Evolutionary conservation across 768 basidiomycete genomes (phyloP).

Genomic region (Suillus subaureus): DNA sequence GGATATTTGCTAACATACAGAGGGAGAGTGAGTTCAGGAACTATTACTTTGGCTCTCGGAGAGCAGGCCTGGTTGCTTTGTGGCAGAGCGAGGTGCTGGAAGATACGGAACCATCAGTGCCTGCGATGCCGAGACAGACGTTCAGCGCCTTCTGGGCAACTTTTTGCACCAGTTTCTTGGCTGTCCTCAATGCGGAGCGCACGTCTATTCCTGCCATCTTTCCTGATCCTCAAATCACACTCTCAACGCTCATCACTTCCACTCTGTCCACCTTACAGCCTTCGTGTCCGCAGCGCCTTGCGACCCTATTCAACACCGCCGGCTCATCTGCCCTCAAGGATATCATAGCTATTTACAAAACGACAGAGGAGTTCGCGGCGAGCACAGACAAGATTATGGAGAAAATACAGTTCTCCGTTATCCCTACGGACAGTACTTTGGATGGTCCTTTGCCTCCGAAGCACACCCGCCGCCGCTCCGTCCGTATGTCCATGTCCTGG

Average conservation of each 20-base stretch:
- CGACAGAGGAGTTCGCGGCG: slow-evolving; percentile 83
- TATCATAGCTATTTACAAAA: slow-evolving; percentile 68
- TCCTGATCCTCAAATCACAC: slow-evolving; percentile 75
- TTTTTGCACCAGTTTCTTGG: slow-evolving; percentile 73
- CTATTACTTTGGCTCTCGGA: slow-evolving; percentile 89
- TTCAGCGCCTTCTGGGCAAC: slow-evolving; percentile 71
- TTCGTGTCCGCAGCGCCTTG: slow-evolving; percentile 77
- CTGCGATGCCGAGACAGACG: slow-evolving; percentile 30
- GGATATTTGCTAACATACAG: slow-evolving; percentile 89
- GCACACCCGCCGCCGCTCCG: slow-evolving; percentile 55
- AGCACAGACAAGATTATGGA: slow-evolving; percentile 76
- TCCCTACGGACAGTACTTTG: slow-evolving; percentile 22
- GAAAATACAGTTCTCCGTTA: slow-evolving; percentile 52
- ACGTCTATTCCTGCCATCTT: slow-evolving; percentile 82
- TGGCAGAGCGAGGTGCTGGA: slow-evolving; percentile 68
- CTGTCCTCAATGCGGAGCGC: slow-evolving; percentile 70
- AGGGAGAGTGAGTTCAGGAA: slow-evolving; percentile 90
- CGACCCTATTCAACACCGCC: slow-evolving; percentile 65
- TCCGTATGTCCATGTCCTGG: slow-evolving; percentile 68
- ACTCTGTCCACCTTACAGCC: slow-evolving; percentile 81
- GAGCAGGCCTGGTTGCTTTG: slow-evolving; percentile 58
- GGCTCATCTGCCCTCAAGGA: slow-evolving; percentile 65
- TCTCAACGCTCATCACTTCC: slow-evolving; percentile 82
- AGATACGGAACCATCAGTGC: slow-evolving; percentile 45
- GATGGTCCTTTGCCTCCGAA: slow-evolving; percentile 22